A percentile compares a stretch with the other conserved stretches of the same genome.
phyloP scores from a whole-genome alignment of 31 red algal species.

The Porphyra umbilicalis region DNA sequence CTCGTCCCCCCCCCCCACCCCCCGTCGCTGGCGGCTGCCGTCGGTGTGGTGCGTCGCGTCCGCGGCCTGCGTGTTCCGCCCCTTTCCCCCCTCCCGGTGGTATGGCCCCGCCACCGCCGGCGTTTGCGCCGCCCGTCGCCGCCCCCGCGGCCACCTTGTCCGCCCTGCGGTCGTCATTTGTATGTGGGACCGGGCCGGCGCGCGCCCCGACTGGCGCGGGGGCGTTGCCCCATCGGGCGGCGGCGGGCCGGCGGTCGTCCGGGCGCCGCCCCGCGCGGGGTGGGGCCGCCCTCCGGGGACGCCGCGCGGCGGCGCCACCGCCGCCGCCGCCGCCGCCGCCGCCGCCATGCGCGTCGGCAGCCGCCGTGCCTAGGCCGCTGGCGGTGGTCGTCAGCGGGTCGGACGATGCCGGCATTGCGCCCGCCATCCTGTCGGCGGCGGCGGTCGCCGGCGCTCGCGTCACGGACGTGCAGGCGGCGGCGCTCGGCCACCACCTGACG shows the following conservation, averaged over 20 bases:
- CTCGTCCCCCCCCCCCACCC: no score
- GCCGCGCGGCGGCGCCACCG: neutral
- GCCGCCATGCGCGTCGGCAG: neutral
- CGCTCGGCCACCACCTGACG: neutral
- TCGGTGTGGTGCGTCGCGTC: no score
- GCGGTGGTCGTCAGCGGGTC: neutral
- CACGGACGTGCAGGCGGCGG: neutral
- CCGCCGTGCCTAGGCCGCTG: neutral
- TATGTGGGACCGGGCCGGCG: neutral
- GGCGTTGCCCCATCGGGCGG: neutral
- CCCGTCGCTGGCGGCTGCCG: no score
- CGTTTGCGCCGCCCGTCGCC: neutral
- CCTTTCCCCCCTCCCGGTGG: no score
- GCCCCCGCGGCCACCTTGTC: neutral
- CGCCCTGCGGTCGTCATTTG: neutral
- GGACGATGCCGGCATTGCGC: neutral
- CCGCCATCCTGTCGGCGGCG: neutral
- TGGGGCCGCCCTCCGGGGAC: neutral
- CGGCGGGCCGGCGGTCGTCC: neutral
- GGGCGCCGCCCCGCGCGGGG: neutral
- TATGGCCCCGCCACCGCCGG: neutral
- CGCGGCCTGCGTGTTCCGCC: no score
- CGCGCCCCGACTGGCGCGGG: neutral
- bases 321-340: neutral
- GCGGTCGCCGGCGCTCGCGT: neutral